A percentile compares a stretch with the other conserved stretches of the same genome.
Evolutionary conservation across 163 green algal species (phyloP).

Genomic region (Chloromonas sp.): DNA sequence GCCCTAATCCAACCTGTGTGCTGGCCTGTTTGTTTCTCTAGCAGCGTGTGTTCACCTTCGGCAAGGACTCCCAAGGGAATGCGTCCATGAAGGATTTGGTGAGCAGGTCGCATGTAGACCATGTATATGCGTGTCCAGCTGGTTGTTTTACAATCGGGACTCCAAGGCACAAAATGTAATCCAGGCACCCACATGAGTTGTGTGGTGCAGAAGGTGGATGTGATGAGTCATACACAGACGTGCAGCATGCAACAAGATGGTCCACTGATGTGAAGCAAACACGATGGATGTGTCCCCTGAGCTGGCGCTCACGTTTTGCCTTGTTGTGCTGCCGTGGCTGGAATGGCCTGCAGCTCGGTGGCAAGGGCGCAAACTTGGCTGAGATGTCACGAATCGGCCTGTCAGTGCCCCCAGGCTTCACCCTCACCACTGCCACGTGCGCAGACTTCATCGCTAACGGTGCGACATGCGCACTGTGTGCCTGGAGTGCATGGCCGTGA

Average conservation of each 20-base stretch:
- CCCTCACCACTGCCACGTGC: constrained; percentile 83
- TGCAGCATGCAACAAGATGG: not conserved
- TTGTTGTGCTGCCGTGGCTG: too few species aligned
- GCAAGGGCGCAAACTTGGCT: constrained; percentile 84
- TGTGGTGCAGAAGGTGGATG: not conserved
- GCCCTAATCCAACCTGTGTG: too few species aligned
- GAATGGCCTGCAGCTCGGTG: constrained; percentile 41
- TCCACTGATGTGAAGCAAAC: too few species aligned
- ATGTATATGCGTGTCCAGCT: not conserved
- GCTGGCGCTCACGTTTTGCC: too few species aligned
- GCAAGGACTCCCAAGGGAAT: constrained; percentile 44
- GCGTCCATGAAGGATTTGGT: constrained; percentile 62
- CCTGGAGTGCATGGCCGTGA: not conserved
- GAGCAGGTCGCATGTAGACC: not conserved
- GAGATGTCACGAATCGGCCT: constrained; percentile 82
- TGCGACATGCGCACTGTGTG: not conserved
- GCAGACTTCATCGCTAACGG: constrained; percentile 55
- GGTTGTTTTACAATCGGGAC: not conserved
- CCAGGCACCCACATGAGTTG: not conserved
- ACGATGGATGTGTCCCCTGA: too few species aligned
- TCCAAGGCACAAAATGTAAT: not conserved
- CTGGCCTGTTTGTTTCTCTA: too few species aligned
- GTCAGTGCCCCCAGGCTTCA: constrained; percentile 80
- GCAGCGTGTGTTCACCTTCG: constrained; percentile 51
- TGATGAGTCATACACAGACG: not conserved